Conservation (phyloP, 108 stramenopile species). For the Cyclotella atomus region DNA sequence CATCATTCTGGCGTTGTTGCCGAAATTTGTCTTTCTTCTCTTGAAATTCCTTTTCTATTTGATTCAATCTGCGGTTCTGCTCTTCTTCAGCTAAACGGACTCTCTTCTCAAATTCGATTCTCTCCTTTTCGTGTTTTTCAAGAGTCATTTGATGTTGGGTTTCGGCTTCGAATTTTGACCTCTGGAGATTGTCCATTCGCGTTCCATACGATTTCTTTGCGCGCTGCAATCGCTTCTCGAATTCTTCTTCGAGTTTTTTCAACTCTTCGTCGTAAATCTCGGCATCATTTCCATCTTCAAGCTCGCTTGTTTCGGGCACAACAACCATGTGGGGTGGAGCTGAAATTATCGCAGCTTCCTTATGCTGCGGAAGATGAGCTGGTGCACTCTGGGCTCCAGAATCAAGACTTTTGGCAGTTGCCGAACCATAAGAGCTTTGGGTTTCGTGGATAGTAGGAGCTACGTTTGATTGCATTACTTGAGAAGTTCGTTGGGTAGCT, state of each 20-base stretch:
- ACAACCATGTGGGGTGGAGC: slow-evolving; percentile 17
- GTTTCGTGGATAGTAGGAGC: neutral
- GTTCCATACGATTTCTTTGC: slow-evolving; percentile 83
- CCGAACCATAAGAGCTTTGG: neutral
- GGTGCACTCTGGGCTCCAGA: neutral
- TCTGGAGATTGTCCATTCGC: slow-evolving; percentile 87
- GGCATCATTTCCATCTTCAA: slow-evolving; percentile 41
- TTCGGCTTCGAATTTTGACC: slow-evolving; percentile 78
- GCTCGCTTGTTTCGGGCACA: slow-evolving; percentile 8
- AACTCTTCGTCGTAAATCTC: slow-evolving; percentile 66
- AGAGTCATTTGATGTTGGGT: slow-evolving; percentile 85
- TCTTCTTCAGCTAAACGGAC: slow-evolving; percentile 81
- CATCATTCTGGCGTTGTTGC: slow-evolving; percentile 24
- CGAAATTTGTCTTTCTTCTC: slow-evolving; percentile 44
- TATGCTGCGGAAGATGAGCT: slow-evolving; percentile 4
- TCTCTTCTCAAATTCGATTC: slow-evolving; percentile 86
- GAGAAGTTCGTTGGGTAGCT: neutral
- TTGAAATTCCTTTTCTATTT: slow-evolving; percentile 67
- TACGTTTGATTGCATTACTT: neutral
- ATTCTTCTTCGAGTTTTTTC: slow-evolving; percentile 73
- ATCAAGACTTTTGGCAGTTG: slow-evolving; percentile 1
- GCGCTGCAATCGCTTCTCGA: slow-evolving; percentile 77
- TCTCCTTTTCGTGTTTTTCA: slow-evolving; percentile 86
- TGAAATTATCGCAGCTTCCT: neutral
- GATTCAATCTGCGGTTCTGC: slow-evolving; percentile 75